Conservation (phyloP, 106 monocot genomes). For the Alisma plantagoaquatica region DNA sequence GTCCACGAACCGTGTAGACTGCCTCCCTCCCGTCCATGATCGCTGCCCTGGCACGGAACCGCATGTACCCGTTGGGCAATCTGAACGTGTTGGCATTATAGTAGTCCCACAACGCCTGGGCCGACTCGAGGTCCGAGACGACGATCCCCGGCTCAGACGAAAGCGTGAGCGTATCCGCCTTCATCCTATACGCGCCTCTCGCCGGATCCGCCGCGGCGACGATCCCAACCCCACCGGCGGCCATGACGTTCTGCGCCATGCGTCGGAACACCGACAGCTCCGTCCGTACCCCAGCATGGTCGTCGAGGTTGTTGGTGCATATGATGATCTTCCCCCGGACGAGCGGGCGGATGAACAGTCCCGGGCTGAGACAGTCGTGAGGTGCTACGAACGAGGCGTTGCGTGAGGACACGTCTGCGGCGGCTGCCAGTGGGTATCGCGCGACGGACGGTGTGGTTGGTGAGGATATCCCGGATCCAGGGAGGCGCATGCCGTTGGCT, state of each 20-base stretch:
- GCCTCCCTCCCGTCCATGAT: conserved; percentile 53
- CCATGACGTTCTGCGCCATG: conserved; percentile 23
- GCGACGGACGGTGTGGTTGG: conserved; percentile 5
- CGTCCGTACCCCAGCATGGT: conserved; percentile 4
- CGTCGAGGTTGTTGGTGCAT: conserved; percentile 33
- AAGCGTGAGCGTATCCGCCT: conserved; percentile 14
- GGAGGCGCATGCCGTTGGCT: conserved; percentile 29
- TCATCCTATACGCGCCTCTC: conserved; percentile 10
- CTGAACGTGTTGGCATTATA: conserved; percentile 40
- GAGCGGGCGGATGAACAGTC: conserved; percentile 29
- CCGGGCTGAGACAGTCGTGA: conserved; percentile 30
- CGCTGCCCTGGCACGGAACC: conserved; percentile 34
- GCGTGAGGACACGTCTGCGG: conserved; percentile 30
- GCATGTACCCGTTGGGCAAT: conserved; percentile 19
- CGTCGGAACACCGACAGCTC: conserved; percentile 10
- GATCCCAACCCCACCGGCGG: conserved; percentile 55
- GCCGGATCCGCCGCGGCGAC: conserved; percentile 33
- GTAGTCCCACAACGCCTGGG: conserved; percentile 45
- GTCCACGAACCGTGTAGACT: conserved; percentile 29
- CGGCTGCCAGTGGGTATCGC: conserved; percentile 35
- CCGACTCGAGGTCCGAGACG: conserved; percentile 13
- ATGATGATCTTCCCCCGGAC: conserved; percentile 56
- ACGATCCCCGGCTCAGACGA: conserved; percentile 45
- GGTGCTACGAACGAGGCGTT: conserved; percentile 15
- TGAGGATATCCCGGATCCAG: conserved; percentile 48